phyloP scores from a whole-genome alignment of 169 alveolate species.

The Blepharisma undulans region DNA sequence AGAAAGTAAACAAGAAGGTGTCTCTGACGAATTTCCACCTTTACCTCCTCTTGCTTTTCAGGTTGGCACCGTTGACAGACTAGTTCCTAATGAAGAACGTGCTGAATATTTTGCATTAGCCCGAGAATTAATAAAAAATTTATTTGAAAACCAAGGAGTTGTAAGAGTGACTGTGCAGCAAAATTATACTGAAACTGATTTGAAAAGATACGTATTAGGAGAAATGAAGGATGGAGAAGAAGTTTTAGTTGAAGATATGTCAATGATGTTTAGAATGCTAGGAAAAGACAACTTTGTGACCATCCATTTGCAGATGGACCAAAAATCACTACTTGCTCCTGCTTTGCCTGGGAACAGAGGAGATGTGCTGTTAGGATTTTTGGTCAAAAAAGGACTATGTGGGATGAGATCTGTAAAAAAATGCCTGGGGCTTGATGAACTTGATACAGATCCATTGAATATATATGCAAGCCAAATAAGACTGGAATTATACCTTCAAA shows the following conservation, averaged over 20 bases:
- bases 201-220: neutral
- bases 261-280: constrained; percentile 17
- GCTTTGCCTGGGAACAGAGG: constrained; percentile 20
- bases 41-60: constrained; percentile 38
- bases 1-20: constrained; percentile 25
- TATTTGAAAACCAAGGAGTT: neutral
- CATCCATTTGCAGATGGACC: constrained; percentile 10
- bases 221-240: constrained; percentile 3
- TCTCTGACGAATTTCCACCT: neutral
- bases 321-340: neutral
- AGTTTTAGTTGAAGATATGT: neutral
- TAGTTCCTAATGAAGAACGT: neutral
- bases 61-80: constrained; percentile 34
- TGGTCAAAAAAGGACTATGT: constrained; percentile 36
- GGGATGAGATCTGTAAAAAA: constrained; percentile 38
- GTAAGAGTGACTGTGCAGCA: neutral
- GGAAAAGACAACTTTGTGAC: constrained; percentile 26
- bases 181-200: neutral
- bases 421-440: neutral
- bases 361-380: neutral
- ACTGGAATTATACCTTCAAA: constrained; percentile 22
- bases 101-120: neutral
- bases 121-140: neutral
- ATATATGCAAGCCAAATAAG: constrained; percentile 9
- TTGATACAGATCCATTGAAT: neutral